These are phyloP conservation scores for Cercospora sp. DNA, from an alignment of 2,329 filamentous ascomycete genomes.

Conservation along the genomic window DNA sequence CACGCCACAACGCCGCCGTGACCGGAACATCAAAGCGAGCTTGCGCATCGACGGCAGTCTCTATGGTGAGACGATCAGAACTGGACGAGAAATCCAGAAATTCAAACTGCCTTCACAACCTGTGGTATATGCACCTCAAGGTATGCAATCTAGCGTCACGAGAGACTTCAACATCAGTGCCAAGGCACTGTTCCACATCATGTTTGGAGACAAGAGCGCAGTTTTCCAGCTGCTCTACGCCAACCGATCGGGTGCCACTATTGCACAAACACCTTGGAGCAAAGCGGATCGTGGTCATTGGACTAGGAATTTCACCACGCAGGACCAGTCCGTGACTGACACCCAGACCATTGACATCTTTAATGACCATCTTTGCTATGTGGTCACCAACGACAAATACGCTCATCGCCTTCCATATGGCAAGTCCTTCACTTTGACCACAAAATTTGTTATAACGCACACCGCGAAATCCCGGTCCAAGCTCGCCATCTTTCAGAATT, in stretches of 20 bases:
- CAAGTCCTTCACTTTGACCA: constrained; percentile 75
- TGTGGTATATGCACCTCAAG: constrained; percentile 79
- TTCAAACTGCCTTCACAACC: constrained; percentile 80
- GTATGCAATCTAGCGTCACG: constrained; percentile 75
- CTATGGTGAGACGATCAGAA: constrained; percentile 48
- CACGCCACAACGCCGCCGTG: constrained; percentile 40
- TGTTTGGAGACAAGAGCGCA: constrained; percentile 94
- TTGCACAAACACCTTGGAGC: constrained; percentile 84
- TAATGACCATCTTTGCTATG: constrained; percentile 63
- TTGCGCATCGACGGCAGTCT: constrained; percentile 65
- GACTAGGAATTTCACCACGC: constrained; percentile 65
- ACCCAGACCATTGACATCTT: constrained; percentile 77
- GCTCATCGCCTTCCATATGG: constrained; percentile 86
- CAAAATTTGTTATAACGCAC: constrained; percentile 92
- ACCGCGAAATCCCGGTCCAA: constrained; percentile 90
- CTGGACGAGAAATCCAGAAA: constrained; percentile 60
- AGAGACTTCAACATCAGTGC: constrained; percentile 86
- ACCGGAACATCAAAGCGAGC: constrained; percentile 56
- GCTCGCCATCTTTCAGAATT: constrained; percentile 79
- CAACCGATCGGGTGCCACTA: constrained; percentile 73
- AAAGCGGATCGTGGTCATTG: constrained; percentile 59
- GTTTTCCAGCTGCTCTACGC: constrained; percentile 90
- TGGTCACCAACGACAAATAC: constrained; percentile 63
- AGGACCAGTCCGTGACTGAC: constrained; percentile 61
- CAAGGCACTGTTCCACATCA: constrained; percentile 91